A percentile compares a stretch with the other conserved stretches of the same genome.
Evolutionary conservation across 306 rosid species (phyloP).

Genomic region (Albizia julibrissin): DNA sequence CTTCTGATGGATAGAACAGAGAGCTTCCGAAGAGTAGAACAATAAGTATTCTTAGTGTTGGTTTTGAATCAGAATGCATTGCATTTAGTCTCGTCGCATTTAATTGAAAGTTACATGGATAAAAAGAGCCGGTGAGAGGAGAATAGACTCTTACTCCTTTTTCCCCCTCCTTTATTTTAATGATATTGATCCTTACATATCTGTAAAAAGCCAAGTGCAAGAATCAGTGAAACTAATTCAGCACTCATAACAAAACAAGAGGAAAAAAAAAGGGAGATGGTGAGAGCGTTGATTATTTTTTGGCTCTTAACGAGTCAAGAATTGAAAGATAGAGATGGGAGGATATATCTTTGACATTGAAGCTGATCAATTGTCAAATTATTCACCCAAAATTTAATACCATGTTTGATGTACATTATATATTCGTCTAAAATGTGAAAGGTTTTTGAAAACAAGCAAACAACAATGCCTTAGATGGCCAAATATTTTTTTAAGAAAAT

Average conservation of each 20-base stretch:
- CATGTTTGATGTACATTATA: neutral
- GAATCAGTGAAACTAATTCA: conserved; percentile 2
- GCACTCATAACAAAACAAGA: neutral
- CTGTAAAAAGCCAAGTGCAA: neutral
- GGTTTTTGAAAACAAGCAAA: neutral
- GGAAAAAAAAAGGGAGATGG: neutral
- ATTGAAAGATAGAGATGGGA: conserved; percentile 37
- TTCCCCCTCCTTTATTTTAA: no score
- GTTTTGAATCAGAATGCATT: neutral
- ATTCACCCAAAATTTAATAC: neutral
- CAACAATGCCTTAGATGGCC: neutral
- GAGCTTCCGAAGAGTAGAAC: neutral
- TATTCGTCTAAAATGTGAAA: neutral
- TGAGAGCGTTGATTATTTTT: conserved; percentile 16
- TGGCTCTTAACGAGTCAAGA: conserved; percentile 19
- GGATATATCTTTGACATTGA: conserved; percentile 35
- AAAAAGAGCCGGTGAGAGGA: neutral
- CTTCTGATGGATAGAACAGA: neutral
- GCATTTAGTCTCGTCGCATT: neutral
- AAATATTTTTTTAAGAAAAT: neutral
- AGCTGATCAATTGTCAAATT: conserved; percentile 1
- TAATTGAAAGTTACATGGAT: neutral
- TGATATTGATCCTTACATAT: no score
- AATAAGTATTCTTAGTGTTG: neutral
- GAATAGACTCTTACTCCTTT: neutral